Conservation (phyloP, 768 basidiomycete species). For the Boletellus emodensis region DNA sequence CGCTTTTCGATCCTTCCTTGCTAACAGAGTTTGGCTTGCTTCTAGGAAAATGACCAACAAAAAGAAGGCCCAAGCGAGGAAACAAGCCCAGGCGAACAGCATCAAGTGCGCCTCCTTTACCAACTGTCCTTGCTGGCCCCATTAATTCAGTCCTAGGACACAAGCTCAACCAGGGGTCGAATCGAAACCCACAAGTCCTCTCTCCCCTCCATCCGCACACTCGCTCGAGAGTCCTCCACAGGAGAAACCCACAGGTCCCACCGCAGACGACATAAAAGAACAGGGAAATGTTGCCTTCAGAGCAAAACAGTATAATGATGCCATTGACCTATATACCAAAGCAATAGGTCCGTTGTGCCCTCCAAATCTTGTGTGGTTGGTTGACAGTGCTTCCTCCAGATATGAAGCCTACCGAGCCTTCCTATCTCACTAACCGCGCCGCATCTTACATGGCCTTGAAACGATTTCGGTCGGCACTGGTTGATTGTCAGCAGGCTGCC, state of each 20-base stretch:
- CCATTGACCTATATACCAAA: conserved; percentile 70
- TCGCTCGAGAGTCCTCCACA: conserved; percentile 6
- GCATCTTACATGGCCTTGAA: conserved; percentile 83
- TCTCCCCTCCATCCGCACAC: conserved; percentile 15
- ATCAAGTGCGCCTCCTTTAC: conserved; percentile 18
- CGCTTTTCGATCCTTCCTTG: conserved; percentile 3
- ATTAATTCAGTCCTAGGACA: conserved; percentile 16
- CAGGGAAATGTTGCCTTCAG: conserved; percentile 75
- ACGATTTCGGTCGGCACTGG: conserved; percentile 67
- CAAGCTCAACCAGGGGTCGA: conserved; percentile 7
- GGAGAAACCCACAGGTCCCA: conserved; percentile 32
- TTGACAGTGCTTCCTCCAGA: conserved; percentile 33
- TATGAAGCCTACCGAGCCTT: conserved; percentile 60
- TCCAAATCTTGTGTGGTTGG: conserved; percentile 6
- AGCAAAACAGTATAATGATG: conserved; percentile 56
- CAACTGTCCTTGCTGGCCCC: not conserved
- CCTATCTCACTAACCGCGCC: conserved; percentile 82
- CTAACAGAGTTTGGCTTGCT: not conserved
- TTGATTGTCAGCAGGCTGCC: conserved; percentile 75
- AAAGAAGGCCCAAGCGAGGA: conserved; percentile 29
- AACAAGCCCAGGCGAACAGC: conserved; percentile 24
- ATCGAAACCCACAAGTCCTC: conserved; percentile 14
- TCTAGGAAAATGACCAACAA: conserved; percentile 28
- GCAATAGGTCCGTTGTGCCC: conserved; percentile 54
- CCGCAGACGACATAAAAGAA: conserved; percentile 61